Conservation (phyloP, 1,284 basidiomycete species). For the Ceratobasidium papillatum region DNA sequence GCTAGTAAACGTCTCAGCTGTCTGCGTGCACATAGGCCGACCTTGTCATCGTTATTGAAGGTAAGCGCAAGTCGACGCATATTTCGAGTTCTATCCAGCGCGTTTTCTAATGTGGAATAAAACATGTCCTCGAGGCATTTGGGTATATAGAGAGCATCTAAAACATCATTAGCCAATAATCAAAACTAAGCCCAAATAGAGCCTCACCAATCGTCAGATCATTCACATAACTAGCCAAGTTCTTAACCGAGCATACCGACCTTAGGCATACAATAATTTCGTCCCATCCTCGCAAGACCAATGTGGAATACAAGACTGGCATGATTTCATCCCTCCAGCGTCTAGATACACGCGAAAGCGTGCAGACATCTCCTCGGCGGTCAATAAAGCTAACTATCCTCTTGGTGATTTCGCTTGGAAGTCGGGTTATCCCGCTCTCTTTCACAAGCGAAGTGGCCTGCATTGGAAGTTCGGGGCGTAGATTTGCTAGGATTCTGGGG, state of each 20-base stretch:
- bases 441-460: neutral
- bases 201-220: constrained; percentile 35
- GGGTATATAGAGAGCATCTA: constrained; percentile 24
- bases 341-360: constrained; percentile 31
- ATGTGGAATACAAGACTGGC: constrained; percentile 17
- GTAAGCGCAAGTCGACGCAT: constrained; percentile 21
- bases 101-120: constrained; percentile 22
- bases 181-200: neutral
- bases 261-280: constrained; percentile 30
- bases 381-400: constrained; percentile 15
- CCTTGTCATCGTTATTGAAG: constrained; percentile 11
- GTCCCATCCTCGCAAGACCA: constrained; percentile 35
- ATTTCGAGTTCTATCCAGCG: constrained; percentile 23
- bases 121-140: constrained; percentile 8
- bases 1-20: too few relatives aligned
- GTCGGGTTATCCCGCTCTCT: constrained; percentile 17
- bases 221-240: constrained; percentile 4
- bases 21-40: too few relatives aligned
- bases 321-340: constrained; percentile 21
- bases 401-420: constrained; percentile 28
- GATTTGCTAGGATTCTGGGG: constrained; percentile 9
- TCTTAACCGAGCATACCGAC: neutral
- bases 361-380: constrained; percentile 16
- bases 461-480: constrained; percentile 14
- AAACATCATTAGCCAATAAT: neutral